Base-by-base conservation (phyloP, 768 basidiomycete genomes). In the Mycena polygramma region DNA sequence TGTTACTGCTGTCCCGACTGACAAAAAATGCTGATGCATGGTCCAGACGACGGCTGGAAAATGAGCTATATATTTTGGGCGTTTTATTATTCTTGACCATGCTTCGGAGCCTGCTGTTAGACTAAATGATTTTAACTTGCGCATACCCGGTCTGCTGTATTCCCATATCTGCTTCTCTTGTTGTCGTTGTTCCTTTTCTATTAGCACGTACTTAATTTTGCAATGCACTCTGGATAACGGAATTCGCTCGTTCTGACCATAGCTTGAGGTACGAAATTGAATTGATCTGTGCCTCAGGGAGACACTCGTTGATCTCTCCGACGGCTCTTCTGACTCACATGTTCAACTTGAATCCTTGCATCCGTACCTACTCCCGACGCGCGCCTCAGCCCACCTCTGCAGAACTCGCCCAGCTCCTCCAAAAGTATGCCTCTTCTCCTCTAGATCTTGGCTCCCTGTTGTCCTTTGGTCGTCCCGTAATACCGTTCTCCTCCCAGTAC, bases 391-490 rank as follows among this genome's bases (percentile, higher is more conserved):
- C 88, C 4, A 80, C 85, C 19, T 85, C 87, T 35, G 79, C 83
- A 11, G 86, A 92, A 73, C 79, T 91, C 41, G 84, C 88, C 9
- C 83, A 88, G 39, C 84, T 94, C 26, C 81, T 95, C 89, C 24
- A 84, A 87, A 51, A 88, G 91, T 63, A 83, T 88, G 46, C 88
- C 90, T n/a, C 86, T 87, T 19, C 90, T 30, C 30, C 92, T 15
- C 83, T 95, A 57, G 92, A 92, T 49, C 88, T 96, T 9, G 87
- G 89, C 24, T 89, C 90, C 6, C 83, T 96, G 7, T 83, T 96
- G 15, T 92, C 93, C 19, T 92, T 91, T 75, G 94, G 92, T 30
- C 89, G 88, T 51, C 93, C 94, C 51, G 71, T 72, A 63, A 57
- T 66, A n/a, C 46, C 22, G 37, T 22, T 36, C 13, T 45, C 26